Evolutionary conservation across 306 rosid species (phyloP), one percentile per base, ranked within the genome.

Genomic region (Acmispon strigosus): DNA sequence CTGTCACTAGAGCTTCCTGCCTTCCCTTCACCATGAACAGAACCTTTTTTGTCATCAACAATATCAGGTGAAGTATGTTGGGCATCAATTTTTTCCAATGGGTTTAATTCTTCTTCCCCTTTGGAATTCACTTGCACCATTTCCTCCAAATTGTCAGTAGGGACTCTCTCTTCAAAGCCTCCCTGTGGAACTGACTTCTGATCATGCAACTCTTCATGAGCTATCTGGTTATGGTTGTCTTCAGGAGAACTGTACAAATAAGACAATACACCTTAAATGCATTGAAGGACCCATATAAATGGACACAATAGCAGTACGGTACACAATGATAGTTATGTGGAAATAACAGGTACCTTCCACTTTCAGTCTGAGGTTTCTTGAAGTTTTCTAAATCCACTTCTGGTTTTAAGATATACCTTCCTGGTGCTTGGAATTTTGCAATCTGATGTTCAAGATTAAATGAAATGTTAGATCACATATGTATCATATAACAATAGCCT

Each of bases 1-100:
- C 91, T 90, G 18, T 81, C 92, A 74, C 96, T 89, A 36, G 97
- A 87, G 83, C 91, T 91, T 50, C 83, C 97, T 15, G 78, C 91
- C 61, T 66, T 86, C 56, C 84, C 89, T 78, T 86, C 97, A 83
- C 78, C 85, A 60, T 81, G 27, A 52, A 87, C 96, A 66, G 97
- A 82, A 66, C 81, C 78, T 72, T 79, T 89, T 79, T 79, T 89
- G 55, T 83, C 92, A 83, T 78, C 88, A 57, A 82, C 56, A 15
- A 47, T 70, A 78, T 86, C 84, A 3, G 95, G 96, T 72, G 89
- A 85, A 81, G 78, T 81, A 73, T 77, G 91, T 58, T 79, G 86
- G 58, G 65, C 69, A 53, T 85, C 87, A 63, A 73, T 59, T 72
- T 79, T 82, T 80, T 78, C 88, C 52, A 73, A 47, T 65, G 64